Evolutionary conservation across 176 grass and related monocot species (phyloP).

Genomic region (Canna indica): DNA sequence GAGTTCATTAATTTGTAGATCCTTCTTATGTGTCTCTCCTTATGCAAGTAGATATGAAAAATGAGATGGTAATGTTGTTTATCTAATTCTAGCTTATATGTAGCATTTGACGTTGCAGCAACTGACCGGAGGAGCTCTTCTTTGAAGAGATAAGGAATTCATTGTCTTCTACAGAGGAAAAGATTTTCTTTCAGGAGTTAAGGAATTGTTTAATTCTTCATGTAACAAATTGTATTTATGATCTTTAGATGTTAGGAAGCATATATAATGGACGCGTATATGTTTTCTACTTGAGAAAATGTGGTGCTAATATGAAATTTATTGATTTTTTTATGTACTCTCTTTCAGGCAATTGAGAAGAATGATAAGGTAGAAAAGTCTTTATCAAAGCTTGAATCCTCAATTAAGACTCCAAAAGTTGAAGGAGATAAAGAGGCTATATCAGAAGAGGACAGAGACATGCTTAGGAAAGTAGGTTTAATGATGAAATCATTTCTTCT

Average conservation of each 20-base stretch:
- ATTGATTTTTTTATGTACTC: constrained; percentile 12
- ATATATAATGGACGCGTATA: not conserved
- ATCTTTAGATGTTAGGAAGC: not conserved
- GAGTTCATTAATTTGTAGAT: too few relatives aligned
- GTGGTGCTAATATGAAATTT: constrained; percentile 3
- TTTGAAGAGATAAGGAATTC: constrained; percentile 69
- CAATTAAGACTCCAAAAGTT: constrained; percentile 30
- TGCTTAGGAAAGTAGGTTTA: constrained; percentile 76
- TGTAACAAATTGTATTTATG: constrained; percentile 1
- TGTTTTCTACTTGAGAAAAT: not conserved
- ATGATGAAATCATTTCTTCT: constrained; percentile 84
- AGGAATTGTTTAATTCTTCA: not conserved
- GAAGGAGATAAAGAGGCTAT: constrained; percentile 50
- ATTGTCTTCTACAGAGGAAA: constrained; percentile 94
- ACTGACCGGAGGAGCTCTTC: constrained; percentile 82
- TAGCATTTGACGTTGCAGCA: constrained; percentile 19
- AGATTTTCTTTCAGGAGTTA: constrained; percentile 76
- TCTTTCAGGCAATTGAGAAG: constrained; percentile 47
- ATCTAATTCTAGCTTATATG: too few relatives aligned
- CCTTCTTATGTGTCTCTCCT: too few relatives aligned
- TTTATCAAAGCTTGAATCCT: constrained; percentile 61
- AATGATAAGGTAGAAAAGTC: constrained; percentile 61
- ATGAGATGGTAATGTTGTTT: too few relatives aligned
- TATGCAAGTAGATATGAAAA: too few relatives aligned
- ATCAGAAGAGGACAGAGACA: constrained; percentile 78